These are phyloP conservation scores for Aspergillus sp. DNA, from an alignment of 2,329 filamentous ascomycete genomes.

Conservation along the genomic window DNA sequence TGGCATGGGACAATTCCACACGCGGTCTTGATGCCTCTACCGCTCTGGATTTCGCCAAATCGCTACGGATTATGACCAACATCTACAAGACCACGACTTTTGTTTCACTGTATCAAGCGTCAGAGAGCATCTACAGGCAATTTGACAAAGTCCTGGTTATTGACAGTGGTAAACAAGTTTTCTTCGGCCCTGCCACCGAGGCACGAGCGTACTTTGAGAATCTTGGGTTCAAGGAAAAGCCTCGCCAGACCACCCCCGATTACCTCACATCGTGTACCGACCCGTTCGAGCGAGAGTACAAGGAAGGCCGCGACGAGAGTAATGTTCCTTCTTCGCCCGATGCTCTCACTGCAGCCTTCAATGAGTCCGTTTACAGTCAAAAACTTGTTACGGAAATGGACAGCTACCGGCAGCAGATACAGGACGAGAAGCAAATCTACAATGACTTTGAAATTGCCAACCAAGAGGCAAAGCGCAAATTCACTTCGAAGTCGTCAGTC, in stretches of 20 bases:
- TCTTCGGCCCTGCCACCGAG: slow-evolving; percentile 67
- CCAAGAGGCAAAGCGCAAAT: slow-evolving; percentile 73
- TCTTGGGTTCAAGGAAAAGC: slow-evolving; percentile 72
- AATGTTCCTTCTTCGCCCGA: slow-evolving; percentile 46
- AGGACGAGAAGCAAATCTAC: slow-evolving; percentile 64
- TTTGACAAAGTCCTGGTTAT: slow-evolving; percentile 87
- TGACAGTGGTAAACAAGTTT: slow-evolving; percentile 67
- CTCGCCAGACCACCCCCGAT: slow-evolving; percentile 76
- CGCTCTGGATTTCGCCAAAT: slow-evolving; percentile 66
- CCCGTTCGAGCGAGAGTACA: slow-evolving; percentile 9
- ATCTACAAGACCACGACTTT: slow-evolving; percentile 82
- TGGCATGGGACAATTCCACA: slow-evolving; percentile 75
- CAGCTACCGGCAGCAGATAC: slow-evolving; percentile 64
- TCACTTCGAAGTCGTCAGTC: slow-evolving; percentile 69
- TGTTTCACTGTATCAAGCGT: slow-evolving; percentile 82
- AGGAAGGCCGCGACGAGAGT: neutral
- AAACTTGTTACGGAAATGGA: slow-evolving; percentile 65
- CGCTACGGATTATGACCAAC: slow-evolving; percentile 76
- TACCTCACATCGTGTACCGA: slow-evolving; percentile 75
- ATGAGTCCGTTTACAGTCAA: slow-evolving; percentile 59
- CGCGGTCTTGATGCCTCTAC: slow-evolving; percentile 68
- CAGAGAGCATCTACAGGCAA: slow-evolving; percentile 73
- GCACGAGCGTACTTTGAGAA: slow-evolving; percentile 74
- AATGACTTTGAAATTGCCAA: slow-evolving; percentile 77
- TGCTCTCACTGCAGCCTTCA: slow-evolving; percentile 68